Evolutionary conservation across 768 basidiomycete species (phyloP).

Genomic region (Cystofilobasidium bisporidii): DNA sequence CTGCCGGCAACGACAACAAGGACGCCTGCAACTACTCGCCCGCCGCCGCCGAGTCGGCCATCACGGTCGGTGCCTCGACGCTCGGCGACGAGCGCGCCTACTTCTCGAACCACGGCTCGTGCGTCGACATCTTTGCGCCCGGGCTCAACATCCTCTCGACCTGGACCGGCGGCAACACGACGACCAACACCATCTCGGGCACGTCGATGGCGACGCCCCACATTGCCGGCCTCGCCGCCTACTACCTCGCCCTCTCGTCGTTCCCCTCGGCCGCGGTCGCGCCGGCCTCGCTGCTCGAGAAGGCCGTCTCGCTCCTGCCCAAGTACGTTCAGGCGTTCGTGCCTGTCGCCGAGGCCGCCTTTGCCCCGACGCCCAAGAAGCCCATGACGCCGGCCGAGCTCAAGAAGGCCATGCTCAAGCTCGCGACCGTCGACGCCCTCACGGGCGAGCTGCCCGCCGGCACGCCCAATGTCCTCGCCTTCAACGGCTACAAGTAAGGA

Average conservation of each 20-base stretch:
- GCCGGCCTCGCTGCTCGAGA: constrained; percentile 32
- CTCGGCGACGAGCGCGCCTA: constrained; percentile 44
- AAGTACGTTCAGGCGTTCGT: constrained; percentile 51
- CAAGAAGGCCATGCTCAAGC: constrained; percentile 59
- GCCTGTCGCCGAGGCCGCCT: constrained; percentile 22
- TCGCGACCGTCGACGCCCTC: constrained; percentile 52
- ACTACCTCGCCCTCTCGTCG: constrained; percentile 63
- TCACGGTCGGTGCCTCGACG: constrained; percentile 81
- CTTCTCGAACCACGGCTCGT: constrained; percentile 67
- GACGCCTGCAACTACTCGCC: constrained; percentile 72
- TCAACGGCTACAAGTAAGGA: constrained; percentile 24
- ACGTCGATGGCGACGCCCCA: constrained; percentile 95
- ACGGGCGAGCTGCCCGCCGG: constrained; percentile 42
- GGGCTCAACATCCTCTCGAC: constrained; percentile 84
- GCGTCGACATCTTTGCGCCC: constrained; percentile 71
- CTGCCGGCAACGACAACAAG: constrained; percentile 29
- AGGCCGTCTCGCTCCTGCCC: constrained; percentile 48
- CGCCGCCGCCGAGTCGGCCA: constrained; percentile 73
- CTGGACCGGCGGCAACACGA: constrained; percentile 55
- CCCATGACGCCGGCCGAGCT: constrained; percentile 58
- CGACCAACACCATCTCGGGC: constrained; percentile 49
- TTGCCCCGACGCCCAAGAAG: constrained; percentile 34
- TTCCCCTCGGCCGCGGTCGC: constrained; percentile 52
- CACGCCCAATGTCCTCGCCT: constrained; percentile 37
- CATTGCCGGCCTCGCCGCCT: constrained; percentile 78